Evolutionary conservation across 2,329 filamentous ascomycete genomes (phyloP).

Genomic region (Colletotrichum lentis): DNA sequence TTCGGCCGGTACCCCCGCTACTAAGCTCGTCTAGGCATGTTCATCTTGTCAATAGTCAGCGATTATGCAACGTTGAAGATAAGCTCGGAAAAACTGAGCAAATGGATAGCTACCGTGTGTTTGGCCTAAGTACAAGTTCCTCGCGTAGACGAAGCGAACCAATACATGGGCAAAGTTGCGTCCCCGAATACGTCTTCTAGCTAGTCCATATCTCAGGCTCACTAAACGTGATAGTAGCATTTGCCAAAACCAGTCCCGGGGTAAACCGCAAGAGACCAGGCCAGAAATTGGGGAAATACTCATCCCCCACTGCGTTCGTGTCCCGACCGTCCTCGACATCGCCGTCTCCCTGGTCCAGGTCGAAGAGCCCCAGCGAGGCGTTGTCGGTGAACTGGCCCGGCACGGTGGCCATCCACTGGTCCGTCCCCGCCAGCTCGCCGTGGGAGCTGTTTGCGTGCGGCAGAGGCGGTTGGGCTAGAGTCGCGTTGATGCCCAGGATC

Average conservation of each 20-base stretch:
- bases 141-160: too few relatives aligned
- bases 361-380: conserved; percentile 21
- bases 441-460: conserved; percentile 50
- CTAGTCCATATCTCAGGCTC: conserved; percentile 6
- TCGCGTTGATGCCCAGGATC: conserved; percentile 54
- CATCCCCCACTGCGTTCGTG: conserved; percentile 20
- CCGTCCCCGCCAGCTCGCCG: conserved; percentile 55
- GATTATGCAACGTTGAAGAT: too few relatives aligned
- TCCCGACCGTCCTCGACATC: not conserved
- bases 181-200: not conserved
- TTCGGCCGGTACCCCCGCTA: not conserved
- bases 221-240: conserved; percentile 19
- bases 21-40: not conserved
- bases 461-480: conserved; percentile 57
- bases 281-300: conserved; percentile 29
- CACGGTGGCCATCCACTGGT: conserved; percentile 53
- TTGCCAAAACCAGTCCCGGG: conserved; percentile 9
- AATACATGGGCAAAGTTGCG: not conserved
- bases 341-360: conserved; percentile 15
- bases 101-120: too few relatives aligned
- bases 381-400: conserved; percentile 40
- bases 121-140: too few relatives aligned
- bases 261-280: conserved; percentile 15
- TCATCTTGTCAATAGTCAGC: too few relatives aligned
- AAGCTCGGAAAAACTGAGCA: too few relatives aligned